These are phyloP conservation scores for Hypericum perforatum DNA, from an alignment of 345 rosid species.

Conservation along the genomic window DNA sequence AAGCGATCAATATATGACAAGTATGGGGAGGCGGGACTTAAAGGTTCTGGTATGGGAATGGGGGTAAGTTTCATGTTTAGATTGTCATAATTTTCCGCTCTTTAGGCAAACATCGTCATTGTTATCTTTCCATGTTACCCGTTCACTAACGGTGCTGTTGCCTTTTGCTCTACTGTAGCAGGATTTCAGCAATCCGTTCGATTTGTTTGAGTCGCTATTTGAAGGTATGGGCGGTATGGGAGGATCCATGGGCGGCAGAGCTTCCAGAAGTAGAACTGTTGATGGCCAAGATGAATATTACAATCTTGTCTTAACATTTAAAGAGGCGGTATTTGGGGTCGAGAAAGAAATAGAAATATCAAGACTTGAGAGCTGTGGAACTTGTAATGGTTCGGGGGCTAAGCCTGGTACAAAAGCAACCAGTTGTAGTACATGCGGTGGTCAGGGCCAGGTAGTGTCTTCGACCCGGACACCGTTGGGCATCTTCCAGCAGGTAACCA, in stretches of 20 bases:
- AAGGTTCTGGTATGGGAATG: conserved; percentile 83
- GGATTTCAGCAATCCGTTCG: conserved; percentile 98
- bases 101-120: neutral
- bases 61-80: neutral
- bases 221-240: conserved; percentile 93
- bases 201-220: conserved; percentile 79
- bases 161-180: conserved; percentile 16
- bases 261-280: conserved; percentile 65
- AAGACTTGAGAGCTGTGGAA: conserved; percentile 74
- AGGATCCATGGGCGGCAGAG: conserved; percentile 46
- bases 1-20: conserved; percentile 88
- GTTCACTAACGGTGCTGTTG: conserved; percentile 10
- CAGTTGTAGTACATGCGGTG: conserved; percentile 90
- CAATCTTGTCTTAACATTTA: conserved; percentile 62
- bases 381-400: conserved; percentile 89
- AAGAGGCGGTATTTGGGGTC: conserved; percentile 91
- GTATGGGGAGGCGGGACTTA: conserved; percentile 95
- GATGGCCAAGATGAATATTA: conserved; percentile 93
- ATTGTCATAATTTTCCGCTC: neutral
- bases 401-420: conserved; percentile 77
- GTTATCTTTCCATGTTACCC: conserved; percentile 1
- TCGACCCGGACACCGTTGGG: conserved; percentile 91
- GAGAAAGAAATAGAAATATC: conserved; percentile 93
- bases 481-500: conserved; percentile 96
- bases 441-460: conserved; percentile 93